Evolutionary conservation across 2,329 filamentous ascomycete genomes (phyloP), one percentile per base, ranked within the genome.

Genomic region (Alternaria panax): DNA sequence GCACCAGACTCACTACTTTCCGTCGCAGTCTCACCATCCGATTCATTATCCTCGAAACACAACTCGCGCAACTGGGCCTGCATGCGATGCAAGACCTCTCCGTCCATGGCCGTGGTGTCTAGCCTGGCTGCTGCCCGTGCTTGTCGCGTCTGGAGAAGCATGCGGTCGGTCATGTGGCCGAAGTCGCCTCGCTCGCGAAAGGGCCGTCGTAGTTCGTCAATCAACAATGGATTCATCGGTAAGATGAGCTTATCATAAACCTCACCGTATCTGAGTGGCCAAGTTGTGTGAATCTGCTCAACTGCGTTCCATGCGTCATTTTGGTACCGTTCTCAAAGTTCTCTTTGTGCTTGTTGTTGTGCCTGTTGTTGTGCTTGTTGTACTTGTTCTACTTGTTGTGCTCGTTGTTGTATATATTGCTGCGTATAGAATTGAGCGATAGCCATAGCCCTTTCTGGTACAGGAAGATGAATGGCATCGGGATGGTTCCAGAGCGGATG

Each of bases 161-260:
- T 4, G 11, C 48, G 42, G 18, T 57, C 24, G 16, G 16, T 20
- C 28, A 45, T 36, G 5, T 14, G 25, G 7, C 28, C 16, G 18
- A 40, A 40, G 2, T 40, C 38, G 9, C 11, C 18, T 9, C 38
- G 9, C 9, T 22, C 4, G 38, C 0, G 22, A 8, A 25, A 8
- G 0, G 22, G 12, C 14, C 5, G 40, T 20, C 2, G 2, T 6
- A 5, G 12, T 24, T 16, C 22, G 12, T 14, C 22, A 3, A 2
- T 0, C 40, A 5, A 3, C 22, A 16, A 3, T 11, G 22, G 0
- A 16, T 1, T 4, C 18, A 0, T 4, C 8, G 18, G 20, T 9
- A 22, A 27, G 12, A 51, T 32, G 32, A 57, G 41, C 54, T 52
- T 46, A 52, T 52, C 54, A 24, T 46, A 52, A 7, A 40, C 1